Conservation (phyloP, 495 filamentous ascomycete species). For the Beverwykella pulmonaria region DNA sequence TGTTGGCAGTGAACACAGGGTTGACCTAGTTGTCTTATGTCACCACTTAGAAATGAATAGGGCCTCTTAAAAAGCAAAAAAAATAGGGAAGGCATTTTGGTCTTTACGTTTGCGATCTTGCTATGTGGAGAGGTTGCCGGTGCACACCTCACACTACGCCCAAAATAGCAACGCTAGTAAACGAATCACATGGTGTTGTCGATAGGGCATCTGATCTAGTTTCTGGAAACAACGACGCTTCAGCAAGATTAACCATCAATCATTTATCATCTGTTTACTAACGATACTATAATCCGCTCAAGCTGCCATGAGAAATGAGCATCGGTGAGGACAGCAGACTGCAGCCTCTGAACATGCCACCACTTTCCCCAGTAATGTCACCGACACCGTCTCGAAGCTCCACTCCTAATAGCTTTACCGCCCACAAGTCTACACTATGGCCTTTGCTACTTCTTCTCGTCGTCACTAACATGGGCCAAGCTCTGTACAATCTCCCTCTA, state of each 20-base stretch:
- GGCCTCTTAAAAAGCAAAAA: too few relatives aligned
- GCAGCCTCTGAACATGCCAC: not conserved
- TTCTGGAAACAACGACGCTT: not conserved
- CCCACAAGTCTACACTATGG: constrained; percentile 17
- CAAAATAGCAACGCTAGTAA: too few relatives aligned
- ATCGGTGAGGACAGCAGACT: not conserved
- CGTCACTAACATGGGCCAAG: constrained; percentile 50
- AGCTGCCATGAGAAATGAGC: not conserved
- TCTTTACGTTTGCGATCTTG: too few relatives aligned
- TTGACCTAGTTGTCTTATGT: too few relatives aligned
- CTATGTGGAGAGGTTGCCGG: too few relatives aligned
- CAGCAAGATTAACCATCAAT: not conserved
- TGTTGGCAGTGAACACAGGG: too few relatives aligned
- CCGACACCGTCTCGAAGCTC: not conserved
- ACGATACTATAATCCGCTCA: too few relatives aligned
- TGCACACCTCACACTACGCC: too few relatives aligned
- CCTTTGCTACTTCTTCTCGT: constrained; percentile 40
- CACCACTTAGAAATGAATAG: too few relatives aligned
- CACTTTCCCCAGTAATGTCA: not conserved
- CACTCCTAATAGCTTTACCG: not conserved
- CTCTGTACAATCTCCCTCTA: constrained; percentile 52
- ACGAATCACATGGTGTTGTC: not conserved
- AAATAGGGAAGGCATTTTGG: too few relatives aligned
- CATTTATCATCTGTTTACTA: too few relatives aligned
- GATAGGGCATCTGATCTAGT: not conserved